Evolutionary conservation across 441 rosid species (phyloP).

Genomic region (Euphorbia schlechtendalii): DNA sequence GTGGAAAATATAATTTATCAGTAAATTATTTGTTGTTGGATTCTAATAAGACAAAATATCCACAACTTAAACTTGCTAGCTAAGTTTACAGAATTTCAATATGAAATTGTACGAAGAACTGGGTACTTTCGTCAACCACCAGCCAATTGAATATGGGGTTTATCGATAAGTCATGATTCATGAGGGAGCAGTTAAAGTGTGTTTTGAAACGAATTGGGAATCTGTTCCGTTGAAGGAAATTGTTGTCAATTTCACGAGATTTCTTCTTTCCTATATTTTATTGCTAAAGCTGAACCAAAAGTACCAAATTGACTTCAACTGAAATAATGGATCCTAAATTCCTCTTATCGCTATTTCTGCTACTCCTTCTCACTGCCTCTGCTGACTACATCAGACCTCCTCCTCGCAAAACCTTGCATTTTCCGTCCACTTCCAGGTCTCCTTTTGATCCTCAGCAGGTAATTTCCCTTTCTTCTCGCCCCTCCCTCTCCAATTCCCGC

Average conservation of each 20-base stretch:
- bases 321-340: slow-evolving; percentile 25
- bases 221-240: not conserved
- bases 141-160: too few species aligned
- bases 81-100: too few species aligned
- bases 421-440: slow-evolving; percentile 46
- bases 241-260: not conserved
- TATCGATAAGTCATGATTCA: too few species aligned
- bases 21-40: too few species aligned
- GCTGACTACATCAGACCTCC: slow-evolving; percentile 62
- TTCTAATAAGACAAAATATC: too few species aligned
- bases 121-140: too few species aligned
- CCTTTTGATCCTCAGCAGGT: slow-evolving; percentile 78
- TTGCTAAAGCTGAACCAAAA: not conserved
- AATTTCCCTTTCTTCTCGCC: slow-evolving; percentile 1
- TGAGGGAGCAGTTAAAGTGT: too few species aligned
- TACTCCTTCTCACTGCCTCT: slow-evolving; percentile 31
- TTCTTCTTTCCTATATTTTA: not conserved
- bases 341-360: slow-evolving; percentile 17
- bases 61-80: too few species aligned
- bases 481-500: not conserved
- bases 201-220: too few species aligned
- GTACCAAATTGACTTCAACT: not conserved
- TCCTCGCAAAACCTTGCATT: slow-evolving; percentile 66
- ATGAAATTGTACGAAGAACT: too few species aligned
- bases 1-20: too few species aligned